Evolutionary conservation across 805 yeast species (phyloP).

Genomic region (Lachancea lanzarotensis): DNA sequence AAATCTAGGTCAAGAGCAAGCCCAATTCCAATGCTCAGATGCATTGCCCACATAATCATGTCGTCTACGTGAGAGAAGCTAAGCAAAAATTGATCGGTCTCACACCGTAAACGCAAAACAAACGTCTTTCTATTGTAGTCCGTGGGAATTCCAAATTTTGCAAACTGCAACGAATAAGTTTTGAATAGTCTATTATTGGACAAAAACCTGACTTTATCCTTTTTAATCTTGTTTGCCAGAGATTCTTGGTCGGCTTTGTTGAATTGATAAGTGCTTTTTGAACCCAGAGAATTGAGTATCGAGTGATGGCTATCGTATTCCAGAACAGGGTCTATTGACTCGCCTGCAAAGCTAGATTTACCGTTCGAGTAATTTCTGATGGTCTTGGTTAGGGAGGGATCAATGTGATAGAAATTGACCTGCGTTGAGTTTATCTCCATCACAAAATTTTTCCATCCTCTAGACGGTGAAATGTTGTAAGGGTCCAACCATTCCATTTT

Average conservation of each 20-base stretch:
- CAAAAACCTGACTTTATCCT: slow-evolving; percentile 24
- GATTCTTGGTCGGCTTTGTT: slow-evolving; percentile 25
- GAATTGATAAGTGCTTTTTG: slow-evolving; percentile 21
- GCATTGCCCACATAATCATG: slow-evolving; percentile 73
- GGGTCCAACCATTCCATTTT: slow-evolving; percentile 78
- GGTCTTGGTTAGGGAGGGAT: slow-evolving; percentile 27
- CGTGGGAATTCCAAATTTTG: slow-evolving; percentile 74
- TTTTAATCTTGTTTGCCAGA: slow-evolving; percentile 16
- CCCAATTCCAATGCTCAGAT: slow-evolving; percentile 67
- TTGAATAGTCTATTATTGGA: slow-evolving; percentile 39
- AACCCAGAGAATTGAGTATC: slow-evolving; percentile 13
- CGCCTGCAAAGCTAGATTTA: slow-evolving; percentile 11
- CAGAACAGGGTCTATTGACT: slow-evolving; percentile 10
- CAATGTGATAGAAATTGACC: slow-evolving; percentile 56
- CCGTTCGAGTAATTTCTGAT: slow-evolving; percentile 29
- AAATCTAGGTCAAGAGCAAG: slow-evolving; percentile 68
- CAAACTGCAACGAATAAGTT: slow-evolving; percentile 77
- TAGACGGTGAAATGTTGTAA: slow-evolving; percentile 54
- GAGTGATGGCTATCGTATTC: slow-evolving; percentile 8
- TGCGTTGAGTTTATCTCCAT: slow-evolving; percentile 84
- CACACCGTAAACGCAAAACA: slow-evolving; percentile 70
- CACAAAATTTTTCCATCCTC: slow-evolving; percentile 65
- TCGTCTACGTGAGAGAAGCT: slow-evolving; percentile 57
- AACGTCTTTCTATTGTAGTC: slow-evolving; percentile 70
- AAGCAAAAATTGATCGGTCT: slow-evolving; percentile 72